These are phyloP conservation scores for Sordaria brevicollis DNA, from an alignment of 495 filamentous ascomycete species.

Conservation along the genomic window DNA sequence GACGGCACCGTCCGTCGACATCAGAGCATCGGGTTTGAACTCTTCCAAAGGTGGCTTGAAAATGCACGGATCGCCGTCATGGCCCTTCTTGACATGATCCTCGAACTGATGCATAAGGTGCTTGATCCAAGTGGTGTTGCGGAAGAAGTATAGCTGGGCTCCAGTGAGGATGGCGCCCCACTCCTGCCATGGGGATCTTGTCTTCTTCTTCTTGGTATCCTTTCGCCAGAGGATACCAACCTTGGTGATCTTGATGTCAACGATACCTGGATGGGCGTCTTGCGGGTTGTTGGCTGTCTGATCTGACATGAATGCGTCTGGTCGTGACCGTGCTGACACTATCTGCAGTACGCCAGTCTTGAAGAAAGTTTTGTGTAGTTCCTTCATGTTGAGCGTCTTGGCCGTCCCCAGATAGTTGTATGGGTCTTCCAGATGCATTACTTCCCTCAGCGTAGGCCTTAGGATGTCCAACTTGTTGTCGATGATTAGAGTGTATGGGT, in stretches of 20 bases:
- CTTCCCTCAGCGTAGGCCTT: slow-evolving; percentile 76
- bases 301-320: slow-evolving; percentile 87
- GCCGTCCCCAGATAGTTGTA: slow-evolving; percentile 78
- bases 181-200: slow-evolving; percentile 93
- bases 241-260: slow-evolving; percentile 96
- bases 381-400: slow-evolving; percentile 58
- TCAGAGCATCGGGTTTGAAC: slow-evolving; percentile 85
- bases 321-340: slow-evolving; percentile 80
- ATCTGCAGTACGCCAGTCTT: slow-evolving; percentile 89
- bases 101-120: slow-evolving; percentile 79
- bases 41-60: slow-evolving; percentile 83
- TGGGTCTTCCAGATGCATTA: slow-evolving; percentile 85
- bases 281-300: slow-evolving; percentile 73
- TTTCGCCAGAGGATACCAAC: slow-evolving; percentile 95
- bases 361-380: slow-evolving; percentile 78
- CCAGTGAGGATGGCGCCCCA: slow-evolving; percentile 95
- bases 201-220: slow-evolving; percentile 86
- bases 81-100: slow-evolving; percentile 57
- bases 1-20: slow-evolving; percentile 87
- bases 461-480: slow-evolving; percentile 76
- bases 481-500: slow-evolving; percentile 89
- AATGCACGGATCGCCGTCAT: slow-evolving; percentile 58
- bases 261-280: slow-evolving; percentile 83
- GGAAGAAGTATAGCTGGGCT: slow-evolving; percentile 93
- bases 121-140: slow-evolving; percentile 87